These are phyloP conservation scores for Daldinia sp. DNA, from an alignment of 2,329 filamentous ascomycete species.

Conservation along the genomic window DNA sequence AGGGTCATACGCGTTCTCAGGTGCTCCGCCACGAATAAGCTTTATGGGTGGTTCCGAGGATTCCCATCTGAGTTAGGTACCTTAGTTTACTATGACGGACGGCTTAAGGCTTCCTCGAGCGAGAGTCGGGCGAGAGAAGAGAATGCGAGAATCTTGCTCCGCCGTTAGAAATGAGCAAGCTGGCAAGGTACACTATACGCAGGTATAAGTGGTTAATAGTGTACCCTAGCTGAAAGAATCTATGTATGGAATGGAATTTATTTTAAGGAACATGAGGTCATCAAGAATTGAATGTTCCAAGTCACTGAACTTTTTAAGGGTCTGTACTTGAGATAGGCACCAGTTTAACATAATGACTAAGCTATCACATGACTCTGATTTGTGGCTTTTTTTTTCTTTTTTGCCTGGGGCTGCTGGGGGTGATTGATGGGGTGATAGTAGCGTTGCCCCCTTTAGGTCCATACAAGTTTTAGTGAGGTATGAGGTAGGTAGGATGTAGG, in stretches of 20 bases:
- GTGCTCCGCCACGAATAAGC: constrained; percentile 7
- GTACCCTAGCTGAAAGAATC: too few relatives aligned
- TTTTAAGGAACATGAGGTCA: constrained; percentile 1
- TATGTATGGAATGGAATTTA: not conserved
- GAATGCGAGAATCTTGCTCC: not conserved
- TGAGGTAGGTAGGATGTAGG: not conserved
- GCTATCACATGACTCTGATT: constrained; percentile 15
- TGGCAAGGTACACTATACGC: not conserved
- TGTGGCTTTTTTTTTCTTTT: not conserved
- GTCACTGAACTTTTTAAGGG: not conserved
- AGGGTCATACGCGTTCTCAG: constrained; percentile 1
- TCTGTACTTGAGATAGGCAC: not conserved
- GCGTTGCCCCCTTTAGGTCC: constrained; percentile 1
- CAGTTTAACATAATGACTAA: constrained; percentile 3
- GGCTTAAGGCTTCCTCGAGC: not conserved
- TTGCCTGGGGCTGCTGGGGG: not conserved
- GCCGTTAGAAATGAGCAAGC: not conserved
- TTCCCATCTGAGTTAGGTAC: not conserved
- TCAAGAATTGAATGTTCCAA: not conserved
- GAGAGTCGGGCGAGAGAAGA: not conserved
- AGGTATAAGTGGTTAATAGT: not conserved
- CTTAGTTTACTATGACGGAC: not conserved
- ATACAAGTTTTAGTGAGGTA: not conserved
- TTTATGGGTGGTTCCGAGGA: too few relatives aligned
- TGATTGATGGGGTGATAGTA: constrained; percentile 6